Evolutionary conservation across 106 monocot species (phyloP), one percentile per base, ranked within the genome.

Genomic region (Dioscorea zingiberensis): DNA sequence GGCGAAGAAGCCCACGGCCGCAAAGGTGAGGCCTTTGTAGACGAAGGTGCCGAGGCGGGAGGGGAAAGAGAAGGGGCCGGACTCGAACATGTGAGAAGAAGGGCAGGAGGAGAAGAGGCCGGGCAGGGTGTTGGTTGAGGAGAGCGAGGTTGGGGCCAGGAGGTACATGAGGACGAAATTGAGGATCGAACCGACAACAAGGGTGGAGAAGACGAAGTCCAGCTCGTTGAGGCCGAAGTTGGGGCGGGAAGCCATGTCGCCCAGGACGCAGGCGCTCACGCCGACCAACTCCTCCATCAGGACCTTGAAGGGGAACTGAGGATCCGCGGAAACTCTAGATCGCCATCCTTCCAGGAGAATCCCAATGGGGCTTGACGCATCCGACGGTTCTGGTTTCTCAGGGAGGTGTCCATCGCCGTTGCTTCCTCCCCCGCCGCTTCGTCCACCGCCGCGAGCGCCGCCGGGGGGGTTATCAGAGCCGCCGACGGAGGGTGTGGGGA

Each of bases 161-260:
- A 87, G 77, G 76, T 92, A 92, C 92, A 92, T 92, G 49, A 64
- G 45, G 26, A 67, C 62, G 65, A 92, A 92, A 64, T 92, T 92
- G 71, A 92, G 81, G 71, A 92, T 92, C 54, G 84, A 87, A 18
- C 92, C 92, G 49, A 92, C 92, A 44, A 92, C 84, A 55, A 92
- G 71, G 17, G 92, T 92, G 61, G 84, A 92, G 76, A 92, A 82
- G 53, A 92, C 92, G 62, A 92, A 92, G 68, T 92, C 92, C 68
- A 92, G 87, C 79, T 92, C 87, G 77, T 84, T 77, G 17, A 92
- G 79, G 22, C 92, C 92, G 66, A 84, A 92, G 71, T 92, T 87
- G 27, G 92, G 87, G 45, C 92, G 78, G 55, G 79, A 79, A 19
- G 84, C 87, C 92, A 92, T 92, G 81, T 92, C 92, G 7, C 87